Evolutionary conservation across 2,329 filamentous ascomycete genomes (phyloP).

Genomic region (Mycosphaerella arachidis): DNA sequence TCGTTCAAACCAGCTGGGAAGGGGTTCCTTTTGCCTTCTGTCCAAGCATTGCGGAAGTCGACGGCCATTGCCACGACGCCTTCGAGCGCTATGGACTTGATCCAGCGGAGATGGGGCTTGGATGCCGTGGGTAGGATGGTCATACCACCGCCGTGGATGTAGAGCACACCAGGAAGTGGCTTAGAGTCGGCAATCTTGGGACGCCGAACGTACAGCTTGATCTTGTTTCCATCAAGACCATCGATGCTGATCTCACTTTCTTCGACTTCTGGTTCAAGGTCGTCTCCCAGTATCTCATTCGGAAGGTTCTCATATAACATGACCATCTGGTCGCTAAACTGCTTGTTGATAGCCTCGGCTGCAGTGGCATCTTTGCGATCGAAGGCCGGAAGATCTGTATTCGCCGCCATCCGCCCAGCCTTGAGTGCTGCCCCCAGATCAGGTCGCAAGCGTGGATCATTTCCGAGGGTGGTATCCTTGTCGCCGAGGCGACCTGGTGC

Average conservation of each 20-base stretch:
- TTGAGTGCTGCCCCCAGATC: slow-evolving; percentile 11
- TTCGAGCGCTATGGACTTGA: slow-evolving; percentile 22
- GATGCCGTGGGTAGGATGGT: slow-evolving; percentile 19
- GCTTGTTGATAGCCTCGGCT: neutral
- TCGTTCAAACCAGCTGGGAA: slow-evolving; percentile 33
- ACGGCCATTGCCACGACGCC: slow-evolving; percentile 26
- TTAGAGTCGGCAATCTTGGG: slow-evolving; percentile 7
- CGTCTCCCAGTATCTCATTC: slow-evolving; percentile 45
- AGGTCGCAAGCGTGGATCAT: slow-evolving; percentile 24
- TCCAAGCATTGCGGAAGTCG: slow-evolving; percentile 34
- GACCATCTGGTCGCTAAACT: slow-evolving; percentile 26
- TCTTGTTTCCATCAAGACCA: slow-evolving; percentile 22
- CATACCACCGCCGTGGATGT: slow-evolving; percentile 31
- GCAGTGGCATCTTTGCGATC: neutral
- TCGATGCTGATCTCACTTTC: slow-evolving; percentile 15
- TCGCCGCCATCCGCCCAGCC: slow-evolving; percentile 4
- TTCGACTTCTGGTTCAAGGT: slow-evolving; percentile 15
- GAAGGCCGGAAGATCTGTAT: slow-evolving; percentile 1
- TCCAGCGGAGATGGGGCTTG: slow-evolving; percentile 27
- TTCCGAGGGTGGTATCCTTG: slow-evolving; percentile 11
- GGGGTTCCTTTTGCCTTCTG: slow-evolving; percentile 19
- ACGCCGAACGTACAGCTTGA: slow-evolving; percentile 20
- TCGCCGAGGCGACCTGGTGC: slow-evolving; percentile 25
- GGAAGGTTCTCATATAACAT: slow-evolving; percentile 79
- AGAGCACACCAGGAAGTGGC: slow-evolving; percentile 25